phyloP scores from a whole-genome alignment of 2,329 filamentous ascomycete genomes.

The Sporothrix pseudoabietina region DNA sequence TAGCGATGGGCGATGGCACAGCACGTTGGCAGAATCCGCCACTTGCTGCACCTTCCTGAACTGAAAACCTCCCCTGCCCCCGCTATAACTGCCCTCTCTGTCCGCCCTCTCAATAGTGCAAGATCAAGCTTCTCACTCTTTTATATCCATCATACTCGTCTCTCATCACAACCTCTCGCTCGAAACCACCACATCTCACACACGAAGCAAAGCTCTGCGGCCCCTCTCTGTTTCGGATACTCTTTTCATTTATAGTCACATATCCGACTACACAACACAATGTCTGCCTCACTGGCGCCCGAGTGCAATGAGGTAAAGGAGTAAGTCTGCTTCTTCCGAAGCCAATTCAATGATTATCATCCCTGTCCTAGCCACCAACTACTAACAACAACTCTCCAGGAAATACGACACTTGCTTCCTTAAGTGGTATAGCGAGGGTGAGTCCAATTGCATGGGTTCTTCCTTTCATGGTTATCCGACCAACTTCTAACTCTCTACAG shows the following conservation, averaged over 20 bases:
- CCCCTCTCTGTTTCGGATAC: background rate
- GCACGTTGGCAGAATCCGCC: slow-evolving; percentile 6
- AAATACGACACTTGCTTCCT: slow-evolving; percentile 96
- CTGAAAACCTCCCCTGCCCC: background rate
- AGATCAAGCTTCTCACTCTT: background rate
- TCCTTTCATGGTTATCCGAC: background rate
- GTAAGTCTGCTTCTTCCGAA: slow-evolving; percentile 53
- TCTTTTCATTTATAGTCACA: background rate
- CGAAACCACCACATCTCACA: background rate
- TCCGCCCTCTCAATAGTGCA: background rate
- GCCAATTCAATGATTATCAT: background rate
- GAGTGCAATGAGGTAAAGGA: slow-evolving; percentile 97
- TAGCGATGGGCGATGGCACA: background rate
- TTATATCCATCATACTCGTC: slow-evolving; percentile 3
- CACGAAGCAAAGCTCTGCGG: background rate
- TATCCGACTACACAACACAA: slow-evolving; percentile 42
- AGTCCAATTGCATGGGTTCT: slow-evolving; percentile 39
- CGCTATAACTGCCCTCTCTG: background rate
- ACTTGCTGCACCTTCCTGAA: slow-evolving; percentile 25
- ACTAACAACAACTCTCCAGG: slow-evolving; percentile 49
- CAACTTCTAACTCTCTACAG: slow-evolving; percentile 49
- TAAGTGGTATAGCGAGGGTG: slow-evolving; percentile 99
- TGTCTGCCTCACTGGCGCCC: slow-evolving; percentile 93
- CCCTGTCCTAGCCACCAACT: slow-evolving; percentile 3
- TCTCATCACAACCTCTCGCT: background rate